Evolutionary conservation across 1,284 basidiomycete genomes (phyloP), one percentile per base, ranked within the genome.

Genomic region (Phellopilus nigrolimitatus): DNA sequence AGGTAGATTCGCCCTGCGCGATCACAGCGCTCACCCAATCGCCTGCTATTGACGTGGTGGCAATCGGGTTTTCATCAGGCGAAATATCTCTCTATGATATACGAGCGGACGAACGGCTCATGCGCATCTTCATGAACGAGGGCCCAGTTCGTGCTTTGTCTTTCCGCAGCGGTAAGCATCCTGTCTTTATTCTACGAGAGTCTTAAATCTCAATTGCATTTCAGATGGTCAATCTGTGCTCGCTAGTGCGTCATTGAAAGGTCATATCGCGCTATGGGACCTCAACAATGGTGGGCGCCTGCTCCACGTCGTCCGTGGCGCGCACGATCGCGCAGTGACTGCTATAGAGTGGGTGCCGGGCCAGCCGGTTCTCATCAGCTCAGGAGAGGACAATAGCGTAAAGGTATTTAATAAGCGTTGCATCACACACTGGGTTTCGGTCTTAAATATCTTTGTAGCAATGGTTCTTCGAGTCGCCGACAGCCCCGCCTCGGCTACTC

Each of bases 381-480:
- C 89, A 0, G 89, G 91, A 17, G 88, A 87, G 57, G 94, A 97
- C 66, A 97, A 97, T 63, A 91, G 90, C 61, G 79, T 97, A 54
- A 95, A 95, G 76, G 91, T 93, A 49, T 43, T 9, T 54, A 34
- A 5, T 10, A 44, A 24, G 17, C 45, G 44, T 27, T 47, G 36
- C 34, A 5, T 51, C 24, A 13, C 15, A 41, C n/a, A 15, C 36
- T n/a, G n/a, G n/a, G n/a, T n/a, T n/a, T n/a, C n/a, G n/a, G n/a
- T 12, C 42, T 57, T 34, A 33, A 12, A 52, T 48, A 45, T 13
- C 22, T 13, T 45, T 46, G 12, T 60, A 95, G 92, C 94, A 99
- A 91, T 99, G 97, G 95, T 70, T 97, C 41, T 97, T 97, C 60
- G 97, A 99, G 64, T 88, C 92, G 0, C 90, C 91, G 0, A 88